These are phyloP conservation scores for Hortiboletus campestris DNA, from an alignment of 768 basidiomycete species.

Conservation along the genomic window DNA sequence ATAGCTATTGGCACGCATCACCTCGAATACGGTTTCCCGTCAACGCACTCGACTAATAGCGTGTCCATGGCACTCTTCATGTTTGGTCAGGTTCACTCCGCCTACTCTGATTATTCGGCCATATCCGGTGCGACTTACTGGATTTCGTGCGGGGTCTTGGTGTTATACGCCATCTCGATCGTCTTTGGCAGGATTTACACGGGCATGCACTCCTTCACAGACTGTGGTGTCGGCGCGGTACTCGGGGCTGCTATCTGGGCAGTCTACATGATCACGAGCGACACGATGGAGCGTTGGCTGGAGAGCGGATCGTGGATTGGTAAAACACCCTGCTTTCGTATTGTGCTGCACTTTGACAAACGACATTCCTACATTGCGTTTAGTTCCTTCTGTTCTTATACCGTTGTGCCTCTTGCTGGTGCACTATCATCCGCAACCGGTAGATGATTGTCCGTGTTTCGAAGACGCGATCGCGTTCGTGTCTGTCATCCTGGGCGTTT, in stretches of 20 bases:
- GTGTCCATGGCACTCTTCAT: constrained; percentile 87
- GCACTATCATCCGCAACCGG: constrained; percentile 91
- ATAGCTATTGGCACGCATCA: constrained; percentile 77
- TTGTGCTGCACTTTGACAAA: constrained; percentile 15
- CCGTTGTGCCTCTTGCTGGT: constrained; percentile 69
- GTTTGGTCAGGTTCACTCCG: constrained; percentile 54
- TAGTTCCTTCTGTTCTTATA: constrained; percentile 60
- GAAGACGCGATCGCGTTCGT: constrained; percentile 94
- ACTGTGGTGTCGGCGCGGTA: constrained; percentile 59
- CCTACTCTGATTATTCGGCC: constrained; percentile 35
- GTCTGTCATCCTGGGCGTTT: constrained; percentile 77
- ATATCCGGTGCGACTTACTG: constrained; percentile 49
- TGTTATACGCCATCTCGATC: constrained; percentile 64
- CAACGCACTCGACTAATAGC: constrained; percentile 91
- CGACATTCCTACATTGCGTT: not conserved
- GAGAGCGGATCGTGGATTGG: constrained; percentile 36
- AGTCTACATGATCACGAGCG: constrained; percentile 34
- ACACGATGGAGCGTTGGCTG: constrained; percentile 44
- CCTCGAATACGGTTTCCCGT: constrained; percentile 93
- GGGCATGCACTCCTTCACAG: constrained; percentile 86
- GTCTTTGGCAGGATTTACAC: constrained; percentile 81
- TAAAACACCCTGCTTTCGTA: constrained; percentile 22
- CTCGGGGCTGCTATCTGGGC: constrained; percentile 71
- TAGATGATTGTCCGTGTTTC: constrained; percentile 97
- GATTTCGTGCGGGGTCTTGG: constrained; percentile 43